These are phyloP conservation scores for Puya raimondii DNA, from an alignment of 176 grass and related monocot genomes.

Conservation along the genomic window DNA sequence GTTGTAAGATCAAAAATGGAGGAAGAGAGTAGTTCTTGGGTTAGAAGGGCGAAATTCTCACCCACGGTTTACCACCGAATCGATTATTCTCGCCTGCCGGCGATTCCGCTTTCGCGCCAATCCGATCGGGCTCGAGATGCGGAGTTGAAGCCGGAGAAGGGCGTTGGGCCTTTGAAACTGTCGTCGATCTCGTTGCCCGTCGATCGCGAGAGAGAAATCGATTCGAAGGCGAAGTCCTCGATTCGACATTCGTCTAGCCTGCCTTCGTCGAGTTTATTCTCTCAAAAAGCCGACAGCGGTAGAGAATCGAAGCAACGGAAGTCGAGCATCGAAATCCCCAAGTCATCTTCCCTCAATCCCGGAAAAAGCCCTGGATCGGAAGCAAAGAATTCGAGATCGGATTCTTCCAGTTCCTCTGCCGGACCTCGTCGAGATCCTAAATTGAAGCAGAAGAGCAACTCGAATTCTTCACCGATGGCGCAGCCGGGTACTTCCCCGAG, in stretches of 20 bases:
- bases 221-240: background rate
- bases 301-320: conserved; percentile 8
- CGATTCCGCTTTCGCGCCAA: background rate
- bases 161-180: conserved; percentile 9
- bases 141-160: conserved; percentile 23
- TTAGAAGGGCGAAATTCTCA: conserved; percentile 75
- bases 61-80: conserved; percentile 39
- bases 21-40: conserved; percentile 62
- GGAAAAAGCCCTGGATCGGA: conserved; percentile 8
- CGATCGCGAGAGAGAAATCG: conserved; percentile 17
- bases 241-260: conserved; percentile 29
- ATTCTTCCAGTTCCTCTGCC: background rate
- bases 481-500: conserved; percentile 21
- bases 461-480: conserved; percentile 25
- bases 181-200: conserved; percentile 24
- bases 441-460: conserved; percentile 13
- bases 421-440: conserved; percentile 29
- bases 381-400: background rate
- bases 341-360: background rate
- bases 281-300: conserved; percentile 10
- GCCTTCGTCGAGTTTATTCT: conserved; percentile 14
- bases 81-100: conserved; percentile 1
- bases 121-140: conserved; percentile 41
- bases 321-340: conserved; percentile 14
- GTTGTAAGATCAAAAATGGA: conserved; percentile 37